Evolutionary conservation across 208 protist species (phyloP).

Genomic region (Acanthamoeba lenticulata): DNA sequence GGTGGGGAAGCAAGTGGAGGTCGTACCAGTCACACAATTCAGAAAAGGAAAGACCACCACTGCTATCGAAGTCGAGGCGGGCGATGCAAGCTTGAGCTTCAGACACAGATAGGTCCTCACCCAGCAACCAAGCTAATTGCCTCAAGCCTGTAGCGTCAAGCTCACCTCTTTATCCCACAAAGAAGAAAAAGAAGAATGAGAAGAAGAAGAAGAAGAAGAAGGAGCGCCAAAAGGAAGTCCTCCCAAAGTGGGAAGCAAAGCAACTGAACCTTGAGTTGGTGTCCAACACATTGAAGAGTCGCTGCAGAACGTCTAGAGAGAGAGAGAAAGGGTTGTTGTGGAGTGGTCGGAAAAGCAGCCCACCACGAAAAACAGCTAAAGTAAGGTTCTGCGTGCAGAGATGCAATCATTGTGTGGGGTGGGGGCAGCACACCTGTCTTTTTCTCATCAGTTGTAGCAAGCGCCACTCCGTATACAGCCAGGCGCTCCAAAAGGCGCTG

Average conservation of each 20-base stretch:
- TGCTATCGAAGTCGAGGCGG: slow-evolving; percentile 28
- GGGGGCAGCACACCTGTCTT: background rate
- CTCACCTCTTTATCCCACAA: background rate
- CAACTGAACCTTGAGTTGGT: background rate
- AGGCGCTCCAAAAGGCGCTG: background rate
- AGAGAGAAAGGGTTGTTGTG: background rate
- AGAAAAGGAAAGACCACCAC: slow-evolving; percentile 1
- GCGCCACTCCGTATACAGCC: background rate
- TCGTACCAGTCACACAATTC: background rate
- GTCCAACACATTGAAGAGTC: background rate
- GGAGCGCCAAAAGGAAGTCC: background rate
- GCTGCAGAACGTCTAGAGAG: background rate
- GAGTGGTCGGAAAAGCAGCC: background rate
- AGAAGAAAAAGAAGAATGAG: background rate
- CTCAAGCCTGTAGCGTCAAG: slow-evolving; percentile 4
- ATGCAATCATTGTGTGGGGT: too few relatives aligned
- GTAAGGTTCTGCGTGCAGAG: background rate
- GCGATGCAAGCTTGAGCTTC: background rate
- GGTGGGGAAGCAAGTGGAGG: background rate
- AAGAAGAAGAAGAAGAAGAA: background rate
- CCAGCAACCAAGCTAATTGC: background rate
- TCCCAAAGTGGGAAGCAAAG: background rate
- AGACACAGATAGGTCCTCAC: background rate
- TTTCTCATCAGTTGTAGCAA: background rate
- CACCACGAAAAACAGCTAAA: background rate